These are phyloP conservation scores for Strobilomyces echinocephalus DNA, from an alignment of 768 basidiomycete genomes.

Conservation along the genomic window DNA sequence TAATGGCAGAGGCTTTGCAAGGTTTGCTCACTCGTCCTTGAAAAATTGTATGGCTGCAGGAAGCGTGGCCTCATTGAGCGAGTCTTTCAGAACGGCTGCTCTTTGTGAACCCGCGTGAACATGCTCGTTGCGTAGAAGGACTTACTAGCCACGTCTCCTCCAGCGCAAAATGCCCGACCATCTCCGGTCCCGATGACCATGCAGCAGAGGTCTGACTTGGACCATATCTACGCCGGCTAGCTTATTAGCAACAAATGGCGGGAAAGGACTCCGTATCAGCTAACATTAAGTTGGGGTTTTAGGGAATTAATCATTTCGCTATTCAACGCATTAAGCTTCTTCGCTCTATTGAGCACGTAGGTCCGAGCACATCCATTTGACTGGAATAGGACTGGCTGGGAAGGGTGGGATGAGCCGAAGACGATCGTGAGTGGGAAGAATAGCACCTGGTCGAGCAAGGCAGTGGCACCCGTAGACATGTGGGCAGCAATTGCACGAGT, in stretches of 20 bases:
- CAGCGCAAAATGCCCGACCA: conserved; percentile 85
- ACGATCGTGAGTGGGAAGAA: not conserved
- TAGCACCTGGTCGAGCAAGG: conserved; percentile 24
- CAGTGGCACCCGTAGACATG: conserved; percentile 27
- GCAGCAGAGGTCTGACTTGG: conserved; percentile 61
- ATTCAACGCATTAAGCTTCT: conserved; percentile 79
- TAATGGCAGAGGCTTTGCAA: conserved; percentile 2
- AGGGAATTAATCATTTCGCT: conserved; percentile 71
- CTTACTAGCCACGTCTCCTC: conserved; percentile 90
- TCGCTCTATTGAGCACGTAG: conserved; percentile 75
- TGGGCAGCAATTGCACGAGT: conserved; percentile 32
- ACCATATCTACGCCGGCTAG: conserved; percentile 57
- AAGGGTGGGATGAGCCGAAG: conserved; percentile 18
- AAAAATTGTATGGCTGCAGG: conserved; percentile 80
- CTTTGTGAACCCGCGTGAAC: conserved; percentile 3
- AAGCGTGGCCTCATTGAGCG: conserved; percentile 47
- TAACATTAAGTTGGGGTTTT: conserved; percentile 70
- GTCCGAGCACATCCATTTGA: conserved; percentile 58
- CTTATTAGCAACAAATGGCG: conserved; percentile 6
- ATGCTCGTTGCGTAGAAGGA: conserved; percentile 13
- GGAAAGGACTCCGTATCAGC: conserved; percentile 11
- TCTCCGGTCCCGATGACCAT: conserved; percentile 68
- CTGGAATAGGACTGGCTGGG: conserved; percentile 59
- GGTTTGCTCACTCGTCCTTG: conserved; percentile 68
- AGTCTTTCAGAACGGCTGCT: conserved; percentile 54